phyloP scores from a whole-genome alignment of 345 rosid species.

The Gossypium arboreum region DNA sequence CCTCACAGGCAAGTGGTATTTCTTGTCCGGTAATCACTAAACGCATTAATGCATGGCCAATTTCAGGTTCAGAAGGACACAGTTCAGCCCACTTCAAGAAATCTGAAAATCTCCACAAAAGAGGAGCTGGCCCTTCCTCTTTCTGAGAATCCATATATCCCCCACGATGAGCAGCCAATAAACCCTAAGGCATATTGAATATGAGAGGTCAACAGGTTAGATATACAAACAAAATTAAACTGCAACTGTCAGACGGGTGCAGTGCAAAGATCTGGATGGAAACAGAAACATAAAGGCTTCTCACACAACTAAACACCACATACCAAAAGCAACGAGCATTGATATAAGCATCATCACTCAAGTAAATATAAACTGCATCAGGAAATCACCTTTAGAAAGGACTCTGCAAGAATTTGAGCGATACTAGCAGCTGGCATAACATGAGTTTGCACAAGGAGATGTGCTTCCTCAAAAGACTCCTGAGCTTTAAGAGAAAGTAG shows the following conservation, averaged over 20 bases:
- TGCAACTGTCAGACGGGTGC: background rate
- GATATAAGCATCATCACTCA: constrained; percentile 7
- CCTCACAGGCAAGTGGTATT: constrained; percentile 99
- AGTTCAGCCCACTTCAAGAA: constrained; percentile 96
- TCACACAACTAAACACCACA: background rate
- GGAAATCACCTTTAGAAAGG: constrained; percentile 73
- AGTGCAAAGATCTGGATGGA: background rate
- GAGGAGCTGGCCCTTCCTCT: constrained; percentile 98
- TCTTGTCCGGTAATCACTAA: constrained; percentile 95
- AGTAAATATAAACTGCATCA: constrained; percentile 6
- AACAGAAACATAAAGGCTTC: background rate
- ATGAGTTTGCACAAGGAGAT: constrained; percentile 77
- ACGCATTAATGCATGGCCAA: constrained; percentile 99
- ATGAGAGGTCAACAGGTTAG: constrained; percentile 2
- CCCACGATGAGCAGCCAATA: constrained; percentile 98
- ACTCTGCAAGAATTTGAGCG: constrained; percentile 96
- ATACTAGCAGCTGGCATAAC: constrained; percentile 78
- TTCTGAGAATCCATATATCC: constrained; percentile 94
- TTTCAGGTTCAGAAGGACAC: constrained; percentile 96
- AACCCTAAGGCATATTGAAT: constrained; percentile 50
- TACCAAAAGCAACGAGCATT: background rate
- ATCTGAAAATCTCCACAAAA: constrained; percentile 95
- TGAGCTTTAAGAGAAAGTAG: constrained; percentile 98
- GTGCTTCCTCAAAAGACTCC: constrained; percentile 92
- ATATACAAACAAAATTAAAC: background rate